Conservation (phyloP, 257 asterid genomes). For the Salvia miltiorrhiza region DNA sequence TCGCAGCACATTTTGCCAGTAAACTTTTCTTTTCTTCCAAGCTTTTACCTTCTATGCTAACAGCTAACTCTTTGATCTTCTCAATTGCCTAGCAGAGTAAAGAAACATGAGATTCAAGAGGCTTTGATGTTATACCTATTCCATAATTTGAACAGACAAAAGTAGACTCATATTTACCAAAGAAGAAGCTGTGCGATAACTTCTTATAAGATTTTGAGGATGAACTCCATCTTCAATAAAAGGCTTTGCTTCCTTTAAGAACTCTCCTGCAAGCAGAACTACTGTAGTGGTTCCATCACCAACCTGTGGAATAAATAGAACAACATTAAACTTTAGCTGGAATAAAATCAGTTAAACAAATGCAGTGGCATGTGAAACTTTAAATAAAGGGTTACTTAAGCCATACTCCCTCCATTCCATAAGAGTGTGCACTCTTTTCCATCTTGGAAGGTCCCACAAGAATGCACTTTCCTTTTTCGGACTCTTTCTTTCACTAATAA, state of each 20-base stretch:
- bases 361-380: neutral
- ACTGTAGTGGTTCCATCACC: conserved; percentile 99
- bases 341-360: neutral
- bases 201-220: conserved; percentile 89
- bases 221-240: conserved; percentile 98
- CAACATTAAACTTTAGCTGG: neutral
- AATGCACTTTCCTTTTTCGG: too few species aligned
- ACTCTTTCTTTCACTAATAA: too few species aligned
- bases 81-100: conserved; percentile 51
- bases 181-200: conserved; percentile 74
- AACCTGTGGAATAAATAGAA: conserved; percentile 52
- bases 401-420: too few species aligned
- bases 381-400: neutral
- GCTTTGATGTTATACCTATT: conserved; percentile 1
- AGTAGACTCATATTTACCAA: conserved; percentile 45
- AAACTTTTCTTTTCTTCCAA: conserved; percentile 84
- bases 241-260: conserved; percentile 96
- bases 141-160: conserved; percentile 11
- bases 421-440: too few species aligned
- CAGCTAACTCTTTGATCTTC: conserved; percentile 77
- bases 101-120: conserved; percentile 7
- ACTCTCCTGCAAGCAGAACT: conserved; percentile 95
- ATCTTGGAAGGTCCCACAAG: too few species aligned
- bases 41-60: conserved; percentile 90
- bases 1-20: conserved; percentile 96